These are phyloP conservation scores for Adiantum capillusveneris DNA, from an alignment of 75 land plant species.

Conservation along the genomic window DNA sequence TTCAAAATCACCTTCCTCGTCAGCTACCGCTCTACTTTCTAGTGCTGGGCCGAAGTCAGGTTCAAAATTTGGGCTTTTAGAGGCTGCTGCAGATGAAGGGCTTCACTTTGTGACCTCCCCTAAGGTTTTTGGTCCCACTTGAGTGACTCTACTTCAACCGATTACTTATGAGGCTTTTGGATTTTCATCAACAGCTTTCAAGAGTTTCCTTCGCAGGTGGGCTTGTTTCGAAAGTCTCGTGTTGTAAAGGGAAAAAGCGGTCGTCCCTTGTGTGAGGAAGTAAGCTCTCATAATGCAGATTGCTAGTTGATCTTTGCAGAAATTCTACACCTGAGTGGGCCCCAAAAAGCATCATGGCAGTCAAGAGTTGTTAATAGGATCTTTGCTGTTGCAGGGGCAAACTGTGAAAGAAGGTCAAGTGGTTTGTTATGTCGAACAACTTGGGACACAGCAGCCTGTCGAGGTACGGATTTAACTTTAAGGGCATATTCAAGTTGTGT, in stretches of 20 bases:
- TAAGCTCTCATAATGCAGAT: conserved; percentile 3
- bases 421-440: conserved; percentile 79
- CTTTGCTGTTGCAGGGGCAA: conserved; percentile 48
- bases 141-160: no score
- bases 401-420: conserved; percentile 75
- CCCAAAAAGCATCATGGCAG: no score
- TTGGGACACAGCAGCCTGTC: conserved; percentile 68
- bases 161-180: no score
- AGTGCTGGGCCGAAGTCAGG: conserved; percentile 22
- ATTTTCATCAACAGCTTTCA: no score
- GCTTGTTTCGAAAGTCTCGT: conserved; percentile 64
- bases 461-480: no score
- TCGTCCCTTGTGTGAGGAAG: conserved; percentile 79
- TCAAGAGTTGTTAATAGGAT: no score
- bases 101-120: conserved; percentile 58
- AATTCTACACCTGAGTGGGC: no score
- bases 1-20: conserved; percentile 25
- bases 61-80: conserved; percentile 47
- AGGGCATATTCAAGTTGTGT: no score
- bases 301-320: no score
- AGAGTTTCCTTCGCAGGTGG: conserved; percentile 49
- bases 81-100: conserved; percentile 56
- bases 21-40: conserved; percentile 25
- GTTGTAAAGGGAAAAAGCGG: conserved; percentile 70
- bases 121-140: conserved; percentile 35